Percentiles rank a stretch among this genome's conserved stretches.
phyloP scores from a whole-genome alignment of 306 rosid genomes.

The Pueraria montana region DNA sequence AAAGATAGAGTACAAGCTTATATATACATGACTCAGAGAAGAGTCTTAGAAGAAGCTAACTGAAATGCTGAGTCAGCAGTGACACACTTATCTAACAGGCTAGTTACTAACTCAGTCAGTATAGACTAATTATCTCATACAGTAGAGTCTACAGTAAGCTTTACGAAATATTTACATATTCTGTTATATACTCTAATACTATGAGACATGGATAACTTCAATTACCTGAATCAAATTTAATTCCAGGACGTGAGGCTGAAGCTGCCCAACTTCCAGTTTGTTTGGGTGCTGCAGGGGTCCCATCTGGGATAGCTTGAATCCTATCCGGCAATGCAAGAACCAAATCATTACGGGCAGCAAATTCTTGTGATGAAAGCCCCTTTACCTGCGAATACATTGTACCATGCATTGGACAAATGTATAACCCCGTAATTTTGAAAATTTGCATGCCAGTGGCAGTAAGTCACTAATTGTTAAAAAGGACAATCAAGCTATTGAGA shows the following conservation, averaged over 20 bases:
- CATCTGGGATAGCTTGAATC: conserved; percentile 94
- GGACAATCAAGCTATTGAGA: background rate
- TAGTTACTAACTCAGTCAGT: no score
- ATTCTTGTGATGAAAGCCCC: conserved; percentile 90
- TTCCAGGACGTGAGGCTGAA: conserved; percentile 86
- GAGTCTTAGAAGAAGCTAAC: no score
- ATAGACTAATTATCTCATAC: no score
- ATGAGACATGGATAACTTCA: conserved; percentile 18
- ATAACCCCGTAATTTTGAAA: background rate
- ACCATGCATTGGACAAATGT: conserved; percentile 28
- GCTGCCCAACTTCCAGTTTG: conserved; percentile 86
- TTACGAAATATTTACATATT: no score
- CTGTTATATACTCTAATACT: no score
- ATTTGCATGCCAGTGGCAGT: background rate
- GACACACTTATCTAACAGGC: no score
- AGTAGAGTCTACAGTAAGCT: no score
- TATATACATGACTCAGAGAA: no score
- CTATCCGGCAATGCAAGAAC: conserved; percentile 97
- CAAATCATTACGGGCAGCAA: conserved; percentile 96
- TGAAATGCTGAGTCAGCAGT: no score
- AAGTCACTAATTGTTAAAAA: background rate
- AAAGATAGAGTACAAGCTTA: no score
- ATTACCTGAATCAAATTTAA: conserved; percentile 92
- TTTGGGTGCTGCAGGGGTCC: conserved; percentile 79
- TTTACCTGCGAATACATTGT: conserved; percentile 67